Conservation (phyloP, 768 basidiomycete species). For the Russula sp. region DNA sequence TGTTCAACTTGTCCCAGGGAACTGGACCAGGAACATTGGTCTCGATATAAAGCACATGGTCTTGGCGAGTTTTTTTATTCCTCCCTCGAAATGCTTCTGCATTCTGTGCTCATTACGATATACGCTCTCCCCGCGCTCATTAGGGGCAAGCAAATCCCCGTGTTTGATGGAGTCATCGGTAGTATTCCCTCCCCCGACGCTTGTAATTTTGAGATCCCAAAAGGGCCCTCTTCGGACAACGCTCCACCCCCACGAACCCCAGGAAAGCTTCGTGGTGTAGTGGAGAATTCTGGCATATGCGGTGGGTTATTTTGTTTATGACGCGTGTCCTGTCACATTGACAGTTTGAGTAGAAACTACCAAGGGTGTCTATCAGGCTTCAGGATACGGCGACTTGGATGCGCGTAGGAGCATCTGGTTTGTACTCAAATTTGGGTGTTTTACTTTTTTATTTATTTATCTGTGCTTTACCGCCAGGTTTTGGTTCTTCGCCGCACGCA, state of each 20-base stretch:
- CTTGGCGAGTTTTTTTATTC: neutral
- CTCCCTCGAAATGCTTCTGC: slow-evolving; percentile 29
- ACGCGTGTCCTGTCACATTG: neutral
- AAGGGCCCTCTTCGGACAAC: neutral
- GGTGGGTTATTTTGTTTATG: slow-evolving; percentile 37
- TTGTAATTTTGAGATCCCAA: neutral
- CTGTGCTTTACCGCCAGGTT: slow-evolving; percentile 43
- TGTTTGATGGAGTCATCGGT: slow-evolving; percentile 50
- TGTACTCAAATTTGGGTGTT: neutral
- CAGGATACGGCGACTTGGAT: slow-evolving; percentile 55
- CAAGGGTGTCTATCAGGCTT: slow-evolving; percentile 56
- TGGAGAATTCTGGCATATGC: slow-evolving; percentile 62
- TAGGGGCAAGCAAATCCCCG: slow-evolving; percentile 45
- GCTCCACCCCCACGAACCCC: slow-evolving; percentile 35
- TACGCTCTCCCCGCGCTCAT: slow-evolving; percentile 29
- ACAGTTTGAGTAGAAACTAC: slow-evolving; percentile 47
- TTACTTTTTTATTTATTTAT: neutral
- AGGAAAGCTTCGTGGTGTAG: slow-evolving; percentile 51
- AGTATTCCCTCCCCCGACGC: slow-evolving; percentile 37
- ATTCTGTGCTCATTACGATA: slow-evolving; percentile 22
- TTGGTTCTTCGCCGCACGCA: slow-evolving; percentile 66
- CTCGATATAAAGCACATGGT: slow-evolving; percentile 3
- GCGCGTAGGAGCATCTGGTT: slow-evolving; percentile 57
- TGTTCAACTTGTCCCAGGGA: neutral
- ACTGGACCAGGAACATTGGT: neutral